These are phyloP conservation scores for Fusarium brevicatenulatum DNA, from an alignment of 2,329 filamentous ascomycete genomes.

Conservation along the genomic window DNA sequence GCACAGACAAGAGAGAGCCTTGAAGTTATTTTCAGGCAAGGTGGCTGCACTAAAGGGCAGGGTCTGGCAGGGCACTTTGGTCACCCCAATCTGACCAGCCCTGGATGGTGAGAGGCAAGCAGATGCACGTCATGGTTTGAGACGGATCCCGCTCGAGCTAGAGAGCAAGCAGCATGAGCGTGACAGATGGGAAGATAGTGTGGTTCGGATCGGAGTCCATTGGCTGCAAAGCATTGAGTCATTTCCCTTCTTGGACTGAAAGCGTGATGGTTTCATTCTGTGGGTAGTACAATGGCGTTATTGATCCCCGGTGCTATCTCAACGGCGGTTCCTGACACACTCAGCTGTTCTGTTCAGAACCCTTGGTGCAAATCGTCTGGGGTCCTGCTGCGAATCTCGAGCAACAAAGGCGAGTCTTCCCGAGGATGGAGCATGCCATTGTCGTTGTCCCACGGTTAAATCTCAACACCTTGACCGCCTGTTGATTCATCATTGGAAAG, in stretches of 20 bases:
- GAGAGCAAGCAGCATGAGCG: slow-evolving; percentile 38
- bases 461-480: slow-evolving; percentile 38
- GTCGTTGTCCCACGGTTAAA: neutral
- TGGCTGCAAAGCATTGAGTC: neutral
- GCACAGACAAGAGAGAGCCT: slow-evolving; percentile 18
- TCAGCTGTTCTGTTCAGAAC: slow-evolving; percentile 1
- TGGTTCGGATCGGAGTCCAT: slow-evolving; percentile 15
- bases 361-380: slow-evolving; percentile 5
- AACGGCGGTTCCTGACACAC: slow-evolving; percentile 29
- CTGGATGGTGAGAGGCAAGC: slow-evolving; percentile 23
- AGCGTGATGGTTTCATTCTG: slow-evolving; percentile 12
- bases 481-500: slow-evolving; percentile 27
- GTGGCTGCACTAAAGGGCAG: slow-evolving; percentile 25
- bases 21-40: slow-evolving; percentile 35
- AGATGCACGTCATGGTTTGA: slow-evolving; percentile 47
- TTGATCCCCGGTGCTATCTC: slow-evolving; percentile 37
- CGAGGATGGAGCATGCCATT: slow-evolving; percentile 5
- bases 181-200: slow-evolving; percentile 39
- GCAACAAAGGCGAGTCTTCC: slow-evolving; percentile 3
- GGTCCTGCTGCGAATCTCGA: neutral
- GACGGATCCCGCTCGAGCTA: slow-evolving; percentile 36
- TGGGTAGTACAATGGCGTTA: slow-evolving; percentile 35
- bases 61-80: slow-evolving; percentile 21
- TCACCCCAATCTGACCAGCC: slow-evolving; percentile 5
- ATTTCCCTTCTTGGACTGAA: neutral